Base-by-base conservation (phyloP, 805 yeast species). In the Metschnikowia colocasiae region DNA sequence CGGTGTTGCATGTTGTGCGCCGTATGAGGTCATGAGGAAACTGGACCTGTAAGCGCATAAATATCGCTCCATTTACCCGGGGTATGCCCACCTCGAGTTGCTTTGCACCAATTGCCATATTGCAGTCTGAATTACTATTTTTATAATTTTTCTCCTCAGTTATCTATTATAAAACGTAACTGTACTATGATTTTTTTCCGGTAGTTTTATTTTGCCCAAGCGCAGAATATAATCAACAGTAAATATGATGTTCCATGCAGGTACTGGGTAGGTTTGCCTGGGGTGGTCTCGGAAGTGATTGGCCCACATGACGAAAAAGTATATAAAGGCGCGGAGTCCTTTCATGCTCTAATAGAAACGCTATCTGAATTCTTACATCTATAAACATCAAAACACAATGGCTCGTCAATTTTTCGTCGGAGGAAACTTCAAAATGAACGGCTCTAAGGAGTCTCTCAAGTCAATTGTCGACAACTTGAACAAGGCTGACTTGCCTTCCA, bases 381-480 rank as follows among this genome's bases (percentile, higher is more conserved):
- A 39, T 29, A 3, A 22, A 34, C 30, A 22, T 26, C 26, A 39
- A 40, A 16, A 26, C 44, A 70, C 43, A 56, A 73, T 73, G 95
- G 83, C 95, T 69, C 87, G 96, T 75, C 81, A 79, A 73, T 94
- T 92, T 78, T 91, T 94, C 73, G 96, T 94, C 67, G 99, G 99
- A 63, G 99, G 99, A 66, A 94, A 94, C 90, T 92, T 94, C 82
- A 94, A 94, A 76, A 85, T 94, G 88, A 94, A 94, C 81, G 99
- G 99, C 68, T 76, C 95, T 67, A 84, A 83, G 74, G 81, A 79
- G 62, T 85, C 94, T 61, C 87, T 94, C 71, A 80, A 82, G 69
- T 74, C 81, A 59, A 91, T 94, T 66, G 85, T 92, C 54, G 91
- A 82, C 56, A 76, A 82, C 75, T 81, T 94, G 67, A 92, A 92